phyloP scores from a whole-genome alignment of 495 filamentous ascomycete genomes.

The Xylona heveae region DNA sequence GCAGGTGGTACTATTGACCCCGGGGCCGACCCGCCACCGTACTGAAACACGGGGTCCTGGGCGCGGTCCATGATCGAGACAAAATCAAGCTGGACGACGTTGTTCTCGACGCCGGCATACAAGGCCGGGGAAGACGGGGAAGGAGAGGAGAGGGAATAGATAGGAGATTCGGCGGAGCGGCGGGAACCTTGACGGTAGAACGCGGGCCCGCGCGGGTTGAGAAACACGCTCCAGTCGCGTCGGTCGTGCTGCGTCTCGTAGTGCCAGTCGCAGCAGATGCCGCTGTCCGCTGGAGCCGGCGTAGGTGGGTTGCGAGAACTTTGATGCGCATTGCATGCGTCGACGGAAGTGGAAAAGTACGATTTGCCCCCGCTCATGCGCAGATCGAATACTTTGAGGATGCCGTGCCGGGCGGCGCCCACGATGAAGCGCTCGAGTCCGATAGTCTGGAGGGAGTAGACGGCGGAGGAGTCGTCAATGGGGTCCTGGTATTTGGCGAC shows the following conservation, averaged over 20 bases:
- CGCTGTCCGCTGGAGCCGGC: not conserved
- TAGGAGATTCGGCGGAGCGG: constrained; percentile 16
- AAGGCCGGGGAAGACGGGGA: constrained; percentile 30
- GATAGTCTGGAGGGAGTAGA: constrained; percentile 37
- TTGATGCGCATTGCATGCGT: not conserved
- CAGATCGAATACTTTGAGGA: constrained; percentile 45
- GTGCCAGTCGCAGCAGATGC: not conserved
- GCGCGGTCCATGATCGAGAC: constrained; percentile 13
- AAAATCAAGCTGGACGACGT: constrained; percentile 31
- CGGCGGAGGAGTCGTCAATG: constrained; percentile 27
- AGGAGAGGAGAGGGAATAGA: constrained; percentile 37
- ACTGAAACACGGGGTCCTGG: not conserved
- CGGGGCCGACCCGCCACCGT: not conserved
- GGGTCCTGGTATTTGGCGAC: constrained; percentile 30
- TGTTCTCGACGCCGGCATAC: constrained; percentile 33
- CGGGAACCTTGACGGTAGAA: constrained; percentile 3
- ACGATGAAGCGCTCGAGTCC: constrained; percentile 33
- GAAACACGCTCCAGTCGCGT: constrained; percentile 8
- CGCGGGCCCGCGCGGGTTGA: not conserved
- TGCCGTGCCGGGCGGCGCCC: constrained; percentile 30
- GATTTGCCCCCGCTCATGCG: constrained; percentile 24
- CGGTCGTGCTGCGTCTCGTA: not conserved
- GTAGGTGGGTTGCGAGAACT: not conserved
- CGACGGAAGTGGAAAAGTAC: constrained; percentile 11
- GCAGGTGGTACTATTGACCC: not conserved